Percentiles rank a stretch among this genome's conserved stretches.
Conservation (phyloP, 2,329 filamentous ascomycete species). For the Hyphodiscus sp. region DNA sequence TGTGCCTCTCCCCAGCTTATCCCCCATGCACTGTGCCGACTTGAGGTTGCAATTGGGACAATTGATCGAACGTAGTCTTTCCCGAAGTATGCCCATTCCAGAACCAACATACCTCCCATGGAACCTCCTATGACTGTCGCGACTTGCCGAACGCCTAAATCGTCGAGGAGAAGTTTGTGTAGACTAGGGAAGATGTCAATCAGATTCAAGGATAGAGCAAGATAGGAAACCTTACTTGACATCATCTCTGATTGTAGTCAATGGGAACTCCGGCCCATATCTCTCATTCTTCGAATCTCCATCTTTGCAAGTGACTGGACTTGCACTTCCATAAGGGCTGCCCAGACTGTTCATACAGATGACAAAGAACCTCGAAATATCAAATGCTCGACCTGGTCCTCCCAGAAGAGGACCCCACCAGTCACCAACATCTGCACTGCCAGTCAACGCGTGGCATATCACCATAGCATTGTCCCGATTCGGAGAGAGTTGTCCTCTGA, state of each 20-base stretch:
- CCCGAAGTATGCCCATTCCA: conserved; percentile 89
- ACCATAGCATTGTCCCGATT: conserved; percentile 63
- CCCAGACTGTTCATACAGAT: conserved; percentile 82
- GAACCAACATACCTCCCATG: conserved; percentile 84
- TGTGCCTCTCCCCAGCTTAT: conserved; percentile 90
- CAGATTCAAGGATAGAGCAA: conserved; percentile 8
- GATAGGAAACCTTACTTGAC: conserved; percentile 63
- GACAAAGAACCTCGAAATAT: conserved; percentile 76
- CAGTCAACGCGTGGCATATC: conserved; percentile 78
- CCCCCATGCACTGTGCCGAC: conserved; percentile 79
- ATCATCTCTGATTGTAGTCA: conserved; percentile 93
- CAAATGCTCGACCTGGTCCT: conserved; percentile 71
- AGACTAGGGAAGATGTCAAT: conserved; percentile 42
- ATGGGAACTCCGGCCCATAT: conserved; percentile 92
- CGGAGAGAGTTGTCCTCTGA: conserved; percentile 53
- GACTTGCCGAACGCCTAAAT: conserved; percentile 71
- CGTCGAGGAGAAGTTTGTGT: conserved; percentile 73
- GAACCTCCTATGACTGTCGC: conserved; percentile 77
- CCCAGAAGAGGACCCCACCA: conserved; percentile 85
- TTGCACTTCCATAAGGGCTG: conserved; percentile 81
- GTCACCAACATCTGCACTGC: conserved; percentile 76
- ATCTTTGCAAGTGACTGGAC: conserved; percentile 81
- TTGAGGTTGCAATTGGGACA: conserved; percentile 79
- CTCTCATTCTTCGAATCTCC: conserved; percentile 65
- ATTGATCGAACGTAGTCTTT: conserved; percentile 75